Conservation (phyloP, 2,329 filamentous ascomycete genomes). For the Fusarium avenaceum region DNA sequence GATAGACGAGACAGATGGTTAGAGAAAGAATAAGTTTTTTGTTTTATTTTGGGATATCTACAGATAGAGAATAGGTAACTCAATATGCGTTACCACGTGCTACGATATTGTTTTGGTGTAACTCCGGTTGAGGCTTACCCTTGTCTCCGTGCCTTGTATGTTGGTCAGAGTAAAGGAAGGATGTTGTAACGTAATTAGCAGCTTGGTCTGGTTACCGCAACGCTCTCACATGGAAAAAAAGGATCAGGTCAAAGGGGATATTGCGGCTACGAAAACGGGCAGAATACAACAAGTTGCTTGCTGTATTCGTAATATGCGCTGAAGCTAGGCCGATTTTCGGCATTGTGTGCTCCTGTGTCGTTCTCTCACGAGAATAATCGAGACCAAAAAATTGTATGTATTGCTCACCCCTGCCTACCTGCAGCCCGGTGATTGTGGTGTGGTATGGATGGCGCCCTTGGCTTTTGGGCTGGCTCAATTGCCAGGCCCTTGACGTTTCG, state of each 20-base stretch:
- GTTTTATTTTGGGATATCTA: neutral
- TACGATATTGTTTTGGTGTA: neutral
- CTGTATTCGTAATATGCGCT: conserved; percentile 16
- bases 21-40: neutral
- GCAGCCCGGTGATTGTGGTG: conserved; percentile 6
- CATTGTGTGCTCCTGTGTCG: conserved; percentile 9
- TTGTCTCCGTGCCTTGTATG: neutral
- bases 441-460: conserved; percentile 3
- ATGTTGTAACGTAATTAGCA: conserved; percentile 5
- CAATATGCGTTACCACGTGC: neutral
- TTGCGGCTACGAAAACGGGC: neutral
- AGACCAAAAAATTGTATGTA: neutral
- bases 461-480: conserved; percentile 12
- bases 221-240: neutral
- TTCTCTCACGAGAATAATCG: neutral
- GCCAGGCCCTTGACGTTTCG: conserved; percentile 46
- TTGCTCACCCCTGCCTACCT: conserved; percentile 12
- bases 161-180: neutral
- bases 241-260: neutral
- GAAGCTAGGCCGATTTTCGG: conserved; percentile 15
- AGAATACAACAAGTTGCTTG: neutral
- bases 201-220: neutral
- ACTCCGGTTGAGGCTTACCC: neutral
- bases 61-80: neutral
- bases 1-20: neutral